A percentile compares a stretch with the other conserved stretches of the same genome.
Evolutionary conservation across 1,139 yeast genomes (phyloP).

Genomic region (Saccharomyces hybrid): DNA sequence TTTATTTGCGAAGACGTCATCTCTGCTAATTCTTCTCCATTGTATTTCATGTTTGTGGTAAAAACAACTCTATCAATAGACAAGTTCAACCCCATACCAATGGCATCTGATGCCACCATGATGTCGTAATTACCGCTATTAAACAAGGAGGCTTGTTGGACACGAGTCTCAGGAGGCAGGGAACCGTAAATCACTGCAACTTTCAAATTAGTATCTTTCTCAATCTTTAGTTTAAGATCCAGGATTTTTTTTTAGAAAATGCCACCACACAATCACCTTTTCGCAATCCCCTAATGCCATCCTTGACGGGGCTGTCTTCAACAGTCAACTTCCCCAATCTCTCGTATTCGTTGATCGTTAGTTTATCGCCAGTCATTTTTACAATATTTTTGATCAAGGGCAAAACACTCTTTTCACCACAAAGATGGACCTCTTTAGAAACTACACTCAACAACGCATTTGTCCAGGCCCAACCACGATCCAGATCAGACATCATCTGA

Average conservation of each 20-base stretch:
- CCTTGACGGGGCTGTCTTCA: constrained; percentile 37
- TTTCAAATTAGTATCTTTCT: constrained; percentile 48
- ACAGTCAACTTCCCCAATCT: constrained; percentile 68
- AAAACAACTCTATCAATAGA: constrained; percentile 76
- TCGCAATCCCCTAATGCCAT: constrained; percentile 35
- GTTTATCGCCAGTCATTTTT: constrained; percentile 67
- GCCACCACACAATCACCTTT: constrained; percentile 88
- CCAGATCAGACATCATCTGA: constrained; percentile 80
- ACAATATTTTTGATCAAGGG: constrained; percentile 54
- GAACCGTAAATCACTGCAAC: constrained; percentile 95
- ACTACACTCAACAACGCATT: constrained; percentile 80
- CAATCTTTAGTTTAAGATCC: constrained; percentile 58
- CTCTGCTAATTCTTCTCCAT: constrained; percentile 48
- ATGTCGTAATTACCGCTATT: constrained; percentile 70
- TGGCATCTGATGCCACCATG: constrained; percentile 90
- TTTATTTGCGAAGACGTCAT: constrained; percentile 63
- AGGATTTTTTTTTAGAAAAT: constrained; percentile 68
- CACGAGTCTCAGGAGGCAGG: constrained; percentile 88
- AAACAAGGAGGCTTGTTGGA: constrained; percentile 72
- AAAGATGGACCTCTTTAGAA: constrained; percentile 79
- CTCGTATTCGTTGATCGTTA: constrained; percentile 58
- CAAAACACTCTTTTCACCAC: constrained; percentile 87
- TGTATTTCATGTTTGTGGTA: constrained; percentile 57
- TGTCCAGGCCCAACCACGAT: constrained; percentile 93
- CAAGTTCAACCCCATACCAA: constrained; percentile 93